Percentiles rank a stretch among this genome's conserved stretches.
These are phyloP conservation scores for Cicer cuneatum DNA, from an alignment of 306 rosid species.

Conservation along the genomic window DNA sequence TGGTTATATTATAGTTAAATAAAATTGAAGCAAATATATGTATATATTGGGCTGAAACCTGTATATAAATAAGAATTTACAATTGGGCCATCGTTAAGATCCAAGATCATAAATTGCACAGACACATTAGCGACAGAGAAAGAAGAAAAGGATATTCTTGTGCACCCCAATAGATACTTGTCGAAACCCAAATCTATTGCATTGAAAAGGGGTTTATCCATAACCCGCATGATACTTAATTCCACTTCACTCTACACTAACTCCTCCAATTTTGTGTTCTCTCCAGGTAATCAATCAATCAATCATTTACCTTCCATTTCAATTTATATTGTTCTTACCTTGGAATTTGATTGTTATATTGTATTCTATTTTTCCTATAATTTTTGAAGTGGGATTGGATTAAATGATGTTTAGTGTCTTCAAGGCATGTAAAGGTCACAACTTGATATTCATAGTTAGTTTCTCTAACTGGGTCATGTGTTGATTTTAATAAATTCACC, in stretches of 20 bases:
- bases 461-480: slow-evolving; percentile 11
- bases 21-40: too few relatives aligned
- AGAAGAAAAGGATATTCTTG: slow-evolving; percentile 45
- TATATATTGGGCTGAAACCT: neutral
- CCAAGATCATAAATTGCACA: neutral
- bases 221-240: slow-evolving; percentile 6
- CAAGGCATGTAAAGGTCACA: neutral
- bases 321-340: slow-evolving; percentile 17
- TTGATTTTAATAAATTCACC: slow-evolving; percentile 3
- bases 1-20: too few relatives aligned
- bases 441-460: slow-evolving; percentile 11
- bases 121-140: neutral
- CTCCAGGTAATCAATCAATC: slow-evolving; percentile 42
- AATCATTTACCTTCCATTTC: slow-evolving; percentile 1
- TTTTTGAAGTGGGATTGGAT: slow-evolving; percentile 20
- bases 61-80: neutral
- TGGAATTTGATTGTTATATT: neutral
- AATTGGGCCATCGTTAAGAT: neutral
- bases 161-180: slow-evolving; percentile 6
- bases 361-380: slow-evolving; percentile 6
- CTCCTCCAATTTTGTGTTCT: slow-evolving; percentile 14
- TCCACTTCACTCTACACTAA: slow-evolving; percentile 19
- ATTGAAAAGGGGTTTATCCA: slow-evolving; percentile 37
- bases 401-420: slow-evolving; percentile 17
- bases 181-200: slow-evolving; percentile 3